A percentile compares a stretch with the other conserved stretches of the same genome.
phyloP scores from a whole-genome alignment of 768 basidiomycete species.

The Tricholoma furcatifolium region DNA sequence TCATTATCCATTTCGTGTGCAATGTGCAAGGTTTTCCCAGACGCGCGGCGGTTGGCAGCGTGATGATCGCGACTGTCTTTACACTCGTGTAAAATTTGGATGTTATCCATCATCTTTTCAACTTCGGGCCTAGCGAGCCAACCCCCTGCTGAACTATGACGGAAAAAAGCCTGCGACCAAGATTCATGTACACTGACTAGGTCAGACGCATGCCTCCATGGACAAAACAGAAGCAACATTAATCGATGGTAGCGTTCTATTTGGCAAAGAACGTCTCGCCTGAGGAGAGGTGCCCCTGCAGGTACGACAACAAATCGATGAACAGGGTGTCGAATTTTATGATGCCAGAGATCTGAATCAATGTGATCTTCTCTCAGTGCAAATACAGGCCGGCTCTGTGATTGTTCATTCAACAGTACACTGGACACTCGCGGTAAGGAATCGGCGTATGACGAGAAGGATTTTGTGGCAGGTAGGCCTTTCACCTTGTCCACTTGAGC shows the following conservation, averaged over 20 bases:
- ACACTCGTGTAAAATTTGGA: slow-evolving; percentile 42
- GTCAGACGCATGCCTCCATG: slow-evolving; percentile 30
- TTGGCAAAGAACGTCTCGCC: slow-evolving; percentile 19
- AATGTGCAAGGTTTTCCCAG: too few species aligned
- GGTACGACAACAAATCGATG: slow-evolving; percentile 27
- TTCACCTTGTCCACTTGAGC: neutral
- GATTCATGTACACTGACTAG: too few species aligned
- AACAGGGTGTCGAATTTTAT: neutral
- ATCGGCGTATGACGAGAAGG: too few species aligned
- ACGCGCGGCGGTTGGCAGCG: neutral
- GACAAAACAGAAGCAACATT: slow-evolving; percentile 44
- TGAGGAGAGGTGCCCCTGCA: slow-evolving; percentile 36
- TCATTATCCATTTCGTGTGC: too few species aligned
- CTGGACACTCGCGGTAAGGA: too few species aligned
- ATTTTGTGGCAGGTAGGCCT: neutral
- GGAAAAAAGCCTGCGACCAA: slow-evolving; percentile 34
- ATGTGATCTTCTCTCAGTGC: neutral
- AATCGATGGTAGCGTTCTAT: slow-evolving; percentile 26
- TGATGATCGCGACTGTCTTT: slow-evolving; percentile 19
- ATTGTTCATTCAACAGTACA: neutral
- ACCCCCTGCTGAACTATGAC: too few species aligned
- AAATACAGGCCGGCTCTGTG: neutral
- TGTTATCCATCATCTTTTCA: slow-evolving; percentile 27
- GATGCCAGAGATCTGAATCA: neutral
- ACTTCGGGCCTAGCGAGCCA: too few species aligned